Conservation (phyloP, 2,329 filamentous ascomycete species). For the Zalaria obscura region DNA sequence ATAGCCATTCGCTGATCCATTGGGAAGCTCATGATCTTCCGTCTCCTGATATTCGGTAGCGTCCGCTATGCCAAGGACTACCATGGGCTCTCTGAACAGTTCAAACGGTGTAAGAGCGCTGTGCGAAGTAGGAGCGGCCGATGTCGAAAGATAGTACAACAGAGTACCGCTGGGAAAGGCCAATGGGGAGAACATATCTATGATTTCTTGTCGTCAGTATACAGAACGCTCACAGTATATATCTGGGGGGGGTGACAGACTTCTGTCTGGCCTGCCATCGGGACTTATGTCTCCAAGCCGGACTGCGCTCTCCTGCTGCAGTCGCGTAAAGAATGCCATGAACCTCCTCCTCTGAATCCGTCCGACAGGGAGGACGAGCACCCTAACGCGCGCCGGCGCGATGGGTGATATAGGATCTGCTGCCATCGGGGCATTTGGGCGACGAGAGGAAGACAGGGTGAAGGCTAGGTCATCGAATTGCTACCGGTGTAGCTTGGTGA, state of each 20-base stretch:
- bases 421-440: constrained; percentile 53
- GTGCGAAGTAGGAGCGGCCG: constrained; percentile 66
- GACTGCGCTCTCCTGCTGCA: constrained; percentile 68
- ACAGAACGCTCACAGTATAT: constrained; percentile 6
- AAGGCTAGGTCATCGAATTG: neutral
- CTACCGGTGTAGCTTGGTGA: too few relatives aligned
- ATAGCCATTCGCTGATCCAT: neutral
- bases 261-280: constrained; percentile 72
- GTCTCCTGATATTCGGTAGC: constrained; percentile 53
- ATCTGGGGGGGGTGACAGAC: constrained; percentile 34
- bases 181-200: constrained; percentile 87
- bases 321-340: constrained; percentile 58
- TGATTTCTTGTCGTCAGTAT: neutral
- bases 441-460: neutral
- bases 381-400: constrained; percentile 81
- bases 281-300: constrained; percentile 75
- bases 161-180: constrained; percentile 77
- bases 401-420: constrained; percentile 81
- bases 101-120: constrained; percentile 78
- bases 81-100: constrained; percentile 69
- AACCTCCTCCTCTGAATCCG: constrained; percentile 75
- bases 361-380: constrained; percentile 73
- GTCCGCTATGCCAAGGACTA: constrained; percentile 75
- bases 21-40: constrained; percentile 32
- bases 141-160: constrained; percentile 75